A percentile compares a stretch with the other conserved stretches of the same genome.
phyloP scores from a whole-genome alignment of 257 asterid genomes.

The Echium plantagineum region DNA sequence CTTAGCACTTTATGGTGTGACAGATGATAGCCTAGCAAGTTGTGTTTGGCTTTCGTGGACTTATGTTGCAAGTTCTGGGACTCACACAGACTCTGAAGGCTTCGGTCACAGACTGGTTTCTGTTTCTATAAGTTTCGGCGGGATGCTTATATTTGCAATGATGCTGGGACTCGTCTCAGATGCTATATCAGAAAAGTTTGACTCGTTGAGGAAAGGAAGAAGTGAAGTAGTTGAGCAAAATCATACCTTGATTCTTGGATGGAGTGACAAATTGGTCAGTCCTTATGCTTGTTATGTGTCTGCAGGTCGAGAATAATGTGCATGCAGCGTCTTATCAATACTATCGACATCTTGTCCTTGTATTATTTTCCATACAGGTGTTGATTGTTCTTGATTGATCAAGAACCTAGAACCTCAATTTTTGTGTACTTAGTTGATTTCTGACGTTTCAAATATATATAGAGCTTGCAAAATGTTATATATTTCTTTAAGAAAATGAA shows the following conservation, averaged over 20 bases:
- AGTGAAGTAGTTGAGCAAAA: constrained; percentile 88
- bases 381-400: neutral
- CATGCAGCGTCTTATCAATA: neutral
- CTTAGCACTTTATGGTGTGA: constrained; percentile 73
- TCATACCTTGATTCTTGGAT: constrained; percentile 85
- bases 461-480: neutral
- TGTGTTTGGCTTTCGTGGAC: constrained; percentile 89
- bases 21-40: constrained; percentile 60
- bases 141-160: constrained; percentile 96
- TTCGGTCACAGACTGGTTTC: constrained; percentile 64
- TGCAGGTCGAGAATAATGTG: neutral
- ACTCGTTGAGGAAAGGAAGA: constrained; percentile 84
- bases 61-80: constrained; percentile 70
- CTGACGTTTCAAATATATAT: neutral
- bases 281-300: neutral
- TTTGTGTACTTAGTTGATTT: neutral
- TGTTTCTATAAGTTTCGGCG: constrained; percentile 74
- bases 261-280: constrained; percentile 89
- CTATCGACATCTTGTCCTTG: neutral
- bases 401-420: neutral
- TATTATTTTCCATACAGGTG: neutral
- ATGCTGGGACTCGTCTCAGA: constrained; percentile 93
- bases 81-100: constrained; percentile 77
- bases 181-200: constrained; percentile 89
- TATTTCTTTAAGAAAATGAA: neutral